Percentiles rank a stretch among this genome's conserved stretches.
phyloP scores from a whole-genome alignment of 495 filamentous ascomycete species.

The Penicillium cosmopolitanum region DNA sequence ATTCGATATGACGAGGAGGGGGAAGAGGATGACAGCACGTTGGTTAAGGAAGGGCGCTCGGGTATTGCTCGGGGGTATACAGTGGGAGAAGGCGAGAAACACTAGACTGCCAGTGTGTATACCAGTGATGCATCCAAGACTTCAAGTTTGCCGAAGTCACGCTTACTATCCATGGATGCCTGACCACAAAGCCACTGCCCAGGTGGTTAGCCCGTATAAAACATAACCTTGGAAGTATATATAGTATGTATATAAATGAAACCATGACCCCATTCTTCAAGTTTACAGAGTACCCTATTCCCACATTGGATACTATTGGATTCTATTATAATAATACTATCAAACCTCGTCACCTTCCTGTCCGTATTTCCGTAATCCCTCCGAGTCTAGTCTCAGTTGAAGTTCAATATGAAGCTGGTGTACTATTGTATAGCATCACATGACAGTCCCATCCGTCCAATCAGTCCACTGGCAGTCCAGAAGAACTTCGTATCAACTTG shows the following conservation, averaged over 20 bases:
- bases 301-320: background rate
- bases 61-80: slow-evolving; percentile 91
- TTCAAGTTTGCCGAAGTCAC: no score
- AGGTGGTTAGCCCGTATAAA: no score
- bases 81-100: slow-evolving; percentile 59
- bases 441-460: slow-evolving; percentile 33
- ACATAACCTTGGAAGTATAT: no score
- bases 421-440: slow-evolving; percentile 24
- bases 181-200: no score
- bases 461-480: background rate
- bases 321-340: background rate
- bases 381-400: no score
- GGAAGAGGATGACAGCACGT: slow-evolving; percentile 50
- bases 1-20: slow-evolving; percentile 68
- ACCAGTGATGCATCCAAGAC: background rate
- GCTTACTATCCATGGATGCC: no score
- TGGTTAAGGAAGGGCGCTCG: slow-evolving; percentile 80
- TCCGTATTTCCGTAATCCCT: no score
- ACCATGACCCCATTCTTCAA: no score
- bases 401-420: no score
- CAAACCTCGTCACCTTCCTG: no score
- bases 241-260: no score
- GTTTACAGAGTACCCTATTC: no score
- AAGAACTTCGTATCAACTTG: background rate
- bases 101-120: slow-evolving; percentile 27